phyloP scores from a whole-genome alignment of 179 eudicot genomes.

The Beta lomatogona region DNA sequence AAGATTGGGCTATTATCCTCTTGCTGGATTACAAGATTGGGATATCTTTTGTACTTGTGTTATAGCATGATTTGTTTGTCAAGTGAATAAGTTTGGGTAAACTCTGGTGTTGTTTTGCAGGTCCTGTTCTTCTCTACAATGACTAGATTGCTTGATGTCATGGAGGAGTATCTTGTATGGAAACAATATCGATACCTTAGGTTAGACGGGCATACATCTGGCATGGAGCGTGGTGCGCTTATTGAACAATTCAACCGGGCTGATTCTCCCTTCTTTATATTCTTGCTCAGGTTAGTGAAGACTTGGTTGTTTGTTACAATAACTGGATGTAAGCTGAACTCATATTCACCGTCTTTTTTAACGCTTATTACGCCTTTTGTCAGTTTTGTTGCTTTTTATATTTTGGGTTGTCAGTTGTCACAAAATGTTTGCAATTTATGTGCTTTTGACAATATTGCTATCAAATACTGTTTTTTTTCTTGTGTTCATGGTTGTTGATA shows the following conservation, averaged over 20 bases:
- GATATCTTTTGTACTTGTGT: background rate
- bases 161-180: constrained; percentile 98
- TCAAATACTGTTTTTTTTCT: too few relatives aligned
- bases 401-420: too few relatives aligned
- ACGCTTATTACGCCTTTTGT: background rate
- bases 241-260: constrained; percentile 83
- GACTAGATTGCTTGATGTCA: constrained; percentile 97
- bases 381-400: background rate
- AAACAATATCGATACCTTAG: constrained; percentile 91
- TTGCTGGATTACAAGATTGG: background rate
- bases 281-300: constrained; percentile 84
- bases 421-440: background rate
- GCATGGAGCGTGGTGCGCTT: constrained; percentile 91
- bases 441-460: background rate
- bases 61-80: background rate
- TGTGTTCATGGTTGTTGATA: background rate
- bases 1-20: background rate
- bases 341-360: background rate
- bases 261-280: constrained; percentile 88
- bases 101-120: constrained; percentile 42
- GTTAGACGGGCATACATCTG: constrained; percentile 97
- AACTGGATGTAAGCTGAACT: background rate
- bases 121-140: constrained; percentile 96
- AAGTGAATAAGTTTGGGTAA: background rate
- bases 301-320: background rate